Base-by-base conservation (phyloP, 2,329 filamentous ascomycete genomes). In the Colletotrichum sp. region DNA sequence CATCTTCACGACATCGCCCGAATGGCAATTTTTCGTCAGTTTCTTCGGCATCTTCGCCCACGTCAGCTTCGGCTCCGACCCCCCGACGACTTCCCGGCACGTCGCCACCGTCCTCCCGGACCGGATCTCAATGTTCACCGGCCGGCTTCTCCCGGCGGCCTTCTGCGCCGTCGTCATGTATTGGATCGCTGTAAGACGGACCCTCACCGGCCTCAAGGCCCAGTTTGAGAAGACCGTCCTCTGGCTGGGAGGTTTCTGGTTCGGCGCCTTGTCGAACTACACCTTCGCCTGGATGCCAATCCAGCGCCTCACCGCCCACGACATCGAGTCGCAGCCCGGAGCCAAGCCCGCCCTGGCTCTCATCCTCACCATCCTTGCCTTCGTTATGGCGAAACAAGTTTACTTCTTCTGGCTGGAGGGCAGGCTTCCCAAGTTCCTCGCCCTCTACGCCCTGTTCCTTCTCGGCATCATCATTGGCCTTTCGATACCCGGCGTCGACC, bases 251-350 rank as follows among this genome's bases (percentile, higher is more conserved):
- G 93, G 93, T 9, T 96, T 94, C 82, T 99, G 98, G 94, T 92
- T 98, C 59, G 97, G 96, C 21, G 93, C 95, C 1, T 86, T 99
- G 79, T 96, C 96, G 81, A 99, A 99, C 85, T 98, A 98, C 85
- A 99, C 97, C 0, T 95, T 99, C 81, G 95, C 95, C 80, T 94
- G 95, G 85, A 98, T 99, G 77, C 97, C 97, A 0, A 97, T 99
- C 78, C 92, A 96, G 84, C 93, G 97, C 3, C 89, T 99, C 16
- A 99, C 95, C 6, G 93, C 93, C 0, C 95, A 98, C 83, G 97
- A 99, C 82, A 92, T 99, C 63, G 87, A 94, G 67, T 93, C 96
- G 79, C 96, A 99, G 82, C 96, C 97, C 0, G 96, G 97, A 13
- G 97, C 96, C 1, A 93, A 95, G 73, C 90, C 95, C 1, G 96